Evolutionary conservation across 2,329 filamentous ascomycete species (phyloP).

Genomic region (Pseudomassariella vexata): DNA sequence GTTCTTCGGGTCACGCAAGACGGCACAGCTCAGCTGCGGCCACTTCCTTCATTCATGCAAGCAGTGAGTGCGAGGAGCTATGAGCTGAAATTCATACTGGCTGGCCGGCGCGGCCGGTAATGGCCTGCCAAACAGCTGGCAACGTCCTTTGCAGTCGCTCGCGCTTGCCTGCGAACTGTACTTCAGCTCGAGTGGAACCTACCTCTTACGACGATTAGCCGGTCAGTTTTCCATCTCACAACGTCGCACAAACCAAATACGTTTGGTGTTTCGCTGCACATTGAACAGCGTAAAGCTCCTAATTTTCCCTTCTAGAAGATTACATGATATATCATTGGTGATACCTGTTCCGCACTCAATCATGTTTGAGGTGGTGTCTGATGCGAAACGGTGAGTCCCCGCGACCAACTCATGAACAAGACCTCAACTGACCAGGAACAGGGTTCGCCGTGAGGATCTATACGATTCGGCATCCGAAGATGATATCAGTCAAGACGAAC

Average conservation of each 20-base stretch:
- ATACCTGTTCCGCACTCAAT: conserved; percentile 8
- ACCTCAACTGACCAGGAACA: conserved; percentile 18
- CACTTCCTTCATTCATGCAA: no score
- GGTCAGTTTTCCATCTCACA: background rate
- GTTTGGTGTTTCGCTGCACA: conserved; percentile 1
- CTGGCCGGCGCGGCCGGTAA: no score
- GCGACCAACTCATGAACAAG: conserved; percentile 4
- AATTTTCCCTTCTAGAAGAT: background rate
- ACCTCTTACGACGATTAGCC: no score
- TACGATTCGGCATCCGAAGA: conserved; percentile 30
- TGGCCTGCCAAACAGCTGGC: no score
- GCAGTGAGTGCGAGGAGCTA: no score
- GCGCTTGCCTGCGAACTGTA: no score
- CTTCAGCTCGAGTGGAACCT: no score
- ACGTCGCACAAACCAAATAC: background rate
- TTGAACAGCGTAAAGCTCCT: no score
- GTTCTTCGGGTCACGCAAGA: no score
- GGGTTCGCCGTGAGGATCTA: conserved; percentile 52
- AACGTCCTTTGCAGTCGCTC: no score
- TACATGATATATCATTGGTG: background rate
- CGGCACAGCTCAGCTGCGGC: no score
- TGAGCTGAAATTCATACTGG: no score
- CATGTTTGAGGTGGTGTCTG: conserved; percentile 49
- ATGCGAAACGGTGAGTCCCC: conserved; percentile 42
- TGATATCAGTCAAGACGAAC: conserved; percentile 22